Evolutionary conservation across 306 rosid species (phyloP).

Genomic region (Cicer yamashitae): DNA sequence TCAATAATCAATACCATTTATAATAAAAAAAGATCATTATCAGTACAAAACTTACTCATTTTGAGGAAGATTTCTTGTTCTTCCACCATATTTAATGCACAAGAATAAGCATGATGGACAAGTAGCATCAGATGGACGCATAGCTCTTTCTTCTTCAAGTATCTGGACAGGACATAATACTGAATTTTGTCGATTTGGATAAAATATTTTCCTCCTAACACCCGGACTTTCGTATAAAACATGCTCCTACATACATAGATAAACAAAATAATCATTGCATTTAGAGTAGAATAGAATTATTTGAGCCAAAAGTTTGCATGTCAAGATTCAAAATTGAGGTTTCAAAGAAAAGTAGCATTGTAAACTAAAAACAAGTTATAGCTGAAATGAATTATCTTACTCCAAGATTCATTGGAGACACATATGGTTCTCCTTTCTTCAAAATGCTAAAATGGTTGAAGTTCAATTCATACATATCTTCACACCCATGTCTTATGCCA

Average conservation of each 20-base stretch:
- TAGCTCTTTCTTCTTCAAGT: slow-evolving; percentile 78
- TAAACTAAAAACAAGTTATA: neutral
- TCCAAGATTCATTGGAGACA: slow-evolving; percentile 70
- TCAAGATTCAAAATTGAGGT: neutral
- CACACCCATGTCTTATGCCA: slow-evolving; percentile 88
- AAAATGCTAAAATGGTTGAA: slow-evolving; percentile 79
- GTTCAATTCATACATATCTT: slow-evolving; percentile 80
- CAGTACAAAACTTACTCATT: slow-evolving; percentile 69
- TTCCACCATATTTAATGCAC: slow-evolving; percentile 95
- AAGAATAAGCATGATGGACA: slow-evolving; percentile 89
- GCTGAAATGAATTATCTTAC: slow-evolving; percentile 53
- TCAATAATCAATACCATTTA: neutral
- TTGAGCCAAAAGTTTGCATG: neutral
- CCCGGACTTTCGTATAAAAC: slow-evolving; percentile 83
- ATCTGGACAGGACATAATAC: slow-evolving; percentile 77
- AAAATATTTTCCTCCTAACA: slow-evolving; percentile 69
- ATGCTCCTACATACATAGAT: slow-evolving; percentile 58
- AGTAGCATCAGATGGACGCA: slow-evolving; percentile 80
- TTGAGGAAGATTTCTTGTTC: slow-evolving; percentile 91
- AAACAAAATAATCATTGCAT: neutral
- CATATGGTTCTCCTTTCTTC: slow-evolving; percentile 74
- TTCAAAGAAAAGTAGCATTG: neutral
- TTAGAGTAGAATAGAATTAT: neutral
- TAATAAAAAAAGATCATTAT: neutral
- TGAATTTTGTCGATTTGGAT: slow-evolving; percentile 63